A percentile compares a stretch with the other conserved stretches of the same genome.
Conservation (phyloP, 306 rosid species). For the Begonia loranthoides region DNA sequence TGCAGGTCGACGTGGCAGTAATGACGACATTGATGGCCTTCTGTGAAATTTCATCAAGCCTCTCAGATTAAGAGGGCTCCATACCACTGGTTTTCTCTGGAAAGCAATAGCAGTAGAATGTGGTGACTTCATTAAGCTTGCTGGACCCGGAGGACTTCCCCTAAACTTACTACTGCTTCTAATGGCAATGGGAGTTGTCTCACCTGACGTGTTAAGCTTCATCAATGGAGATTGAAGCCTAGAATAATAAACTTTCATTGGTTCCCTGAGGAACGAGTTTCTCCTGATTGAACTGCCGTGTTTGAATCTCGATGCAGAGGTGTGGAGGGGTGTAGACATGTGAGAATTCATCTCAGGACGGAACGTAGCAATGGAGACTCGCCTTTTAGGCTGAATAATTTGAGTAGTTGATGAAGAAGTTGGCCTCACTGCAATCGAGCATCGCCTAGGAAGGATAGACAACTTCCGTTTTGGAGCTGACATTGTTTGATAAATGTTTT, state of each 20-base stretch:
- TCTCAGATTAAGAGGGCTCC: slow-evolving; percentile 83
- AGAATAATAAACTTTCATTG: slow-evolving; percentile 53
- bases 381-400: slow-evolving; percentile 64
- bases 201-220: slow-evolving; percentile 30
- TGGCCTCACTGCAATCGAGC: slow-evolving; percentile 55
- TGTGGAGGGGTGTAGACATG: slow-evolving; percentile 51
- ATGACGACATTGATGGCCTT: slow-evolving; percentile 52
- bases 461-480: slow-evolving; percentile 18
- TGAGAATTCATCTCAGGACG: slow-evolving; percentile 44
- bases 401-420: slow-evolving; percentile 27
- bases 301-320: slow-evolving; percentile 38
- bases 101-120: slow-evolving; percentile 38
- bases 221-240: slow-evolving; percentile 64
- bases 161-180: slow-evolving; percentile 71
- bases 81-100: slow-evolving; percentile 46
- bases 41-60: slow-evolving; percentile 27
- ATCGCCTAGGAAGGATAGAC: slow-evolving; percentile 38
- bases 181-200: slow-evolving; percentile 49
- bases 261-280: slow-evolving; percentile 32
- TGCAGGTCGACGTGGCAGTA: slow-evolving; percentile 41
- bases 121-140: slow-evolving; percentile 24
- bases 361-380: slow-evolving; percentile 66
- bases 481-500: slow-evolving; percentile 34
- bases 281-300: slow-evolving; percentile 20
- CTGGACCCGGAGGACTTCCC: slow-evolving; percentile 52